phyloP scores from a whole-genome alignment of 2,329 filamentous ascomycete genomes.

The Paramyrothecium sp. region DNA sequence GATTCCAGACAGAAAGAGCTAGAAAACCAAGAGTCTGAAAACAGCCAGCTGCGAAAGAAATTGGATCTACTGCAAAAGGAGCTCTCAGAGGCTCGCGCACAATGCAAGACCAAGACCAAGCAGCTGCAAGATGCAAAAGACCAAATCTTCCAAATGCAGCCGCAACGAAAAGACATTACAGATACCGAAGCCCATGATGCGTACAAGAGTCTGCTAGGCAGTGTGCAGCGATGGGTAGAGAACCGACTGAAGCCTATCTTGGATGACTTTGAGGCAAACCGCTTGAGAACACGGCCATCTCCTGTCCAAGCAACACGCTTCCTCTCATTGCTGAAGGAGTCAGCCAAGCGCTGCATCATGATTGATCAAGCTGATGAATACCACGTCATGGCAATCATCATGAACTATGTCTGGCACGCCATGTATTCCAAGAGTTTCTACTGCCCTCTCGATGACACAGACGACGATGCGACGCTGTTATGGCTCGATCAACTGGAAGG shows the following conservation, averaged over 20 bases:
- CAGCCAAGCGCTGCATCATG: conserved; percentile 28
- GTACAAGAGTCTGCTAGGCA: conserved; percentile 29
- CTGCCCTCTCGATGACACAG: conserved; percentile 30
- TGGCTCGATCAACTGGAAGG: conserved; percentile 32
- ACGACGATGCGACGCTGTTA: conserved; percentile 23
- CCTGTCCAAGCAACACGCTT: conserved; percentile 26
- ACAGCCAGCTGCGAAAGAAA: conserved; percentile 21
- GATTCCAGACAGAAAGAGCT: conserved; percentile 33
- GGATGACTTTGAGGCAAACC: conserved; percentile 28
- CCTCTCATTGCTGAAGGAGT: conserved; percentile 30
- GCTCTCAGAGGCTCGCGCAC: conserved; percentile 25
- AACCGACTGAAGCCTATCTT: conserved; percentile 26
- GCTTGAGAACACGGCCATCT: conserved; percentile 18
- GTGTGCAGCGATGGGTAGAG: conserved; percentile 34
- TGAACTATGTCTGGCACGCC: conserved; percentile 34
- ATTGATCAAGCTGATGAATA: conserved; percentile 30
- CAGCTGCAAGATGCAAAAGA: conserved; percentile 27
- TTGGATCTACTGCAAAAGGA: conserved; percentile 28
- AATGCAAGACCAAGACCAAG: conserved; percentile 21
- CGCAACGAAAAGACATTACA: conserved; percentile 30
- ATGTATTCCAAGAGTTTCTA: conserved; percentile 35
- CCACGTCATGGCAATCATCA: conserved; percentile 32
- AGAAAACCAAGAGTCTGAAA: conserved; percentile 26
- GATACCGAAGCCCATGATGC: conserved; percentile 31
- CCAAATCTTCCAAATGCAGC: conserved; percentile 30